Conservation (phyloP, 305 asterid genomes). For the Caryopteris hybrid region DNA sequence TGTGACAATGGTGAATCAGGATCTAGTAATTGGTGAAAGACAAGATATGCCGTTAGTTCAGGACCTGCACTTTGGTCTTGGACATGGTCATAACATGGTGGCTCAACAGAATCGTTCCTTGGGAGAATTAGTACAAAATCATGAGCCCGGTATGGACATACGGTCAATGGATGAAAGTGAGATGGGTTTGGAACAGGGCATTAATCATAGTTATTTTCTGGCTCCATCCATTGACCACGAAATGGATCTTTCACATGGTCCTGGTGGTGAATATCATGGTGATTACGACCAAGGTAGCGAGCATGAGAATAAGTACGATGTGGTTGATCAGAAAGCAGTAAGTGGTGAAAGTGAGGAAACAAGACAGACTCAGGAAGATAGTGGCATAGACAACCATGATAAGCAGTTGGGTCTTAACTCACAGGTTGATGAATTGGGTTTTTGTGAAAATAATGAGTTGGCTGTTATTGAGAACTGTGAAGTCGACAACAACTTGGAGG, state of each 20-base stretch:
- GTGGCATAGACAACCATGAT: conserved; percentile 22
- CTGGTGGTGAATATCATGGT: conserved; percentile 22
- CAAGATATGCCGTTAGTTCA: conserved; percentile 30
- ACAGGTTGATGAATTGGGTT: conserved; percentile 27
- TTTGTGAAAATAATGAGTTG: conserved; percentile 34
- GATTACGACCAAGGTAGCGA: conserved; percentile 29
- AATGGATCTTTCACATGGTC: conserved; percentile 27
- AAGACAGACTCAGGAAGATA: conserved; percentile 28
- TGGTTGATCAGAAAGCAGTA: conserved; percentile 25
- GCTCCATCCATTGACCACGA: conserved; percentile 26
- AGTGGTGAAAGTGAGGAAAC: conserved; percentile 22
- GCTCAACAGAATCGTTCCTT: conserved; percentile 28
- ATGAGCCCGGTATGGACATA: conserved; percentile 28
- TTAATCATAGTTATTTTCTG: conserved; percentile 21
- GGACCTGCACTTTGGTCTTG: conserved; percentile 32
- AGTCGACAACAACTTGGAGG: conserved; percentile 36
- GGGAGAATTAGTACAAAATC: conserved; percentile 26
- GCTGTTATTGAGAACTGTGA: conserved; percentile 31
- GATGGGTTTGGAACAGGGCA: conserved; percentile 25
- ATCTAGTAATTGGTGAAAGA: conserved; percentile 26
- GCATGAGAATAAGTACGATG: conserved; percentile 33
- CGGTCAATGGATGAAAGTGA: conserved; percentile 19
- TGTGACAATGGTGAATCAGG: conserved; percentile 29
- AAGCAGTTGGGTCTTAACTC: conserved; percentile 28
- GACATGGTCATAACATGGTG: conserved; percentile 20